Evolutionary conservation across 257 asterid species (phyloP), one percentile per base, ranked within the genome.

Genomic region (Ocimum tenuiflorum): DNA sequence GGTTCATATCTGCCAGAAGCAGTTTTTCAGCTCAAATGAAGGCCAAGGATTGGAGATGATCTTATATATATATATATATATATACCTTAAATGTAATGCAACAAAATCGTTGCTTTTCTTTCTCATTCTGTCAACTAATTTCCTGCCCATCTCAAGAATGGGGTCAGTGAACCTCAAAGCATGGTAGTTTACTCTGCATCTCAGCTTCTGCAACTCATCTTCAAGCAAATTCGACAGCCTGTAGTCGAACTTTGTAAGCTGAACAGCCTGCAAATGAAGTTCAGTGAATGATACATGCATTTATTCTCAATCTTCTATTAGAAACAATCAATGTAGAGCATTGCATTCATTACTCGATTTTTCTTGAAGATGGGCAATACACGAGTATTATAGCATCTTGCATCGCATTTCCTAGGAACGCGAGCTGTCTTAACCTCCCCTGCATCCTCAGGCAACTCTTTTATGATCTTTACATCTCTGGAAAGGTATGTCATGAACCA

Each of bases 31-130:
- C 4, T 24, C 31, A 24, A 4, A 1, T 4, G 4, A 24, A 24
- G 4, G n/a, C n/a, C n/a, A n/a, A n/a, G n/a, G n/a, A n/a, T n/a
- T n/a, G n/a, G n/a, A n/a, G n/a, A n/a, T n/a, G n/a, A n/a, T n/a
- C n/a, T n/a, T n/a, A n/a, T n/a, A n/a, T n/a, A n/a, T n/a, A n/a
- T n/a, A n/a, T n/a, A n/a, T 4, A 38, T 38, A 7, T 41, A 27
- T 27, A 15, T 76, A 87, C 95, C 95, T 79, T 56, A 87, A 80
- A 56, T 87, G 95, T 64, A 87, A 62, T n/a, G 95, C 88, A 60
- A 85, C 70, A 55, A 75, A 87, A 64, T 78, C 82, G 23, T 68
- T 63, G 81, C 79, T 79, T 71, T 80, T 87, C 81, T 42, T 69
- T 62, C 86, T 76, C 89, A 87, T 83, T 73, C 88, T 76, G 12